Percentiles rank a stretch among this genome's conserved stretches.
Conservation (phyloP, 345 rosid genomes). For the Salix arbutifolia region DNA sequence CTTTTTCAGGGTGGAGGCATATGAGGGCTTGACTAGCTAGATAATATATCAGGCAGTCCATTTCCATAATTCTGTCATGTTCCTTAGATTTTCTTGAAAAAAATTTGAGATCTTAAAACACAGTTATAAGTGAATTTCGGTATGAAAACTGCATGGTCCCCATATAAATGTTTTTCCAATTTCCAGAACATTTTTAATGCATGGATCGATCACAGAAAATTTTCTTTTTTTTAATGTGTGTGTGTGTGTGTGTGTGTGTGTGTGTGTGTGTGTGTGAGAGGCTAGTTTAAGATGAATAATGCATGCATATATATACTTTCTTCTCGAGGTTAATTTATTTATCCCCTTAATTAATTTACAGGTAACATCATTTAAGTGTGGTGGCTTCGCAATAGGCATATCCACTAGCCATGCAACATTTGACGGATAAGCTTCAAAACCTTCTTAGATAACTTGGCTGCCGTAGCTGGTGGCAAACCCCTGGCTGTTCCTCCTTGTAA, state of each 20-base stretch:
- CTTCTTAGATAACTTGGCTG: constrained; percentile 64
- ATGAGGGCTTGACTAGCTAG: neutral
- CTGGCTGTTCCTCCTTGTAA: constrained; percentile 53
- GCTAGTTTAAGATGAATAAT: neutral
- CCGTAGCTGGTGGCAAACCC: constrained; percentile 52
- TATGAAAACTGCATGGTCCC: neutral
- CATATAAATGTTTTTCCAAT: neutral
- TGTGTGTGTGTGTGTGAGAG: too few species aligned
- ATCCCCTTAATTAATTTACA: constrained; percentile 7
- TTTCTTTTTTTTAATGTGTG: too few species aligned
- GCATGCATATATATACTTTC: neutral
- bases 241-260: too few species aligned
- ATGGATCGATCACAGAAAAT: too few species aligned
- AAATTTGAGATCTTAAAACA: neutral
- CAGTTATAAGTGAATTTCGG: neutral
- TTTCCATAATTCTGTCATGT: neutral
- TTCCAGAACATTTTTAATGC: neutral
- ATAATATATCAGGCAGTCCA: too few species aligned
- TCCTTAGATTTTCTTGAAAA: too few species aligned
- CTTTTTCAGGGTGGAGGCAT: neutral
- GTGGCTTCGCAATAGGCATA: constrained; percentile 70
- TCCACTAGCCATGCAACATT: constrained; percentile 59
- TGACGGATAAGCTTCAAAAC: constrained; percentile 72
- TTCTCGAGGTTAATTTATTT: neutral
- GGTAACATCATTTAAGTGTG: constrained; percentile 80